phyloP scores from a whole-genome alignment of 2,329 filamentous ascomycete species.

The Fusarium kyushuense region DNA sequence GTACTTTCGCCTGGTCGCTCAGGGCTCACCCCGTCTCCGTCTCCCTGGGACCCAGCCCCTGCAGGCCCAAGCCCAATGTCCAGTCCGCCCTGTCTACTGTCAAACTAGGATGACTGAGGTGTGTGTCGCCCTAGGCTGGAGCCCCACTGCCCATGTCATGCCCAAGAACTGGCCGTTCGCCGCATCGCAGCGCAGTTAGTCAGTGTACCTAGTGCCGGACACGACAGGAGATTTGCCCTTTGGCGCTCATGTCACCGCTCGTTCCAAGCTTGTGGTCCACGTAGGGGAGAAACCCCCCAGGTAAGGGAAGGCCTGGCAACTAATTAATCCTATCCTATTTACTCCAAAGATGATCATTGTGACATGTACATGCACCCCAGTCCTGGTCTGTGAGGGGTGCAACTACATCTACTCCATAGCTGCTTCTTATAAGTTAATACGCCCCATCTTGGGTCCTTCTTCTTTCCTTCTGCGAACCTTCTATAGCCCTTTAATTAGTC shows the following conservation, averaged over 20 bases:
- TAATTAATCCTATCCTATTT: slow-evolving; percentile 39
- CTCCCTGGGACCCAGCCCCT: slow-evolving; percentile 36
- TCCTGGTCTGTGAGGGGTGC: slow-evolving; percentile 41
- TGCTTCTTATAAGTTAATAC: slow-evolving; percentile 52
- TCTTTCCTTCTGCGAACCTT: slow-evolving; percentile 46
- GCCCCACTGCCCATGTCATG: slow-evolving; percentile 47
- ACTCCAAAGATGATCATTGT: slow-evolving; percentile 45
- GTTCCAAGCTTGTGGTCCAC: slow-evolving; percentile 51
- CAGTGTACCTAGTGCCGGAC: slow-evolving; percentile 11
- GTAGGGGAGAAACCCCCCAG: slow-evolving; percentile 3
- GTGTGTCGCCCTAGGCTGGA: slow-evolving; percentile 41
- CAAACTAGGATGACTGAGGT: slow-evolving; percentile 43
- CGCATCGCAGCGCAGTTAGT: slow-evolving; percentile 38
- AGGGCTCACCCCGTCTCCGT: slow-evolving; percentile 35
- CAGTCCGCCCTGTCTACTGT: slow-evolving; percentile 50
- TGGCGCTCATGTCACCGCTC: slow-evolving; percentile 53
- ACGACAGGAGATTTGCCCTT: slow-evolving; percentile 48
- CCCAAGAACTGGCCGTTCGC: slow-evolving; percentile 48
- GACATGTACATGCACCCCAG: slow-evolving; percentile 45
- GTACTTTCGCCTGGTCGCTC: slow-evolving; percentile 35
- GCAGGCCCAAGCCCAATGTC: slow-evolving; percentile 30
- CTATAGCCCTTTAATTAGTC: slow-evolving; percentile 45
- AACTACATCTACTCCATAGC: slow-evolving; percentile 38
- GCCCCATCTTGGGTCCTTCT: slow-evolving; percentile 48
- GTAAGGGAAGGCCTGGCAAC: slow-evolving; percentile 41